Evolutionary conservation across 2,329 filamentous ascomycete species (phyloP), one percentile per base, ranked within the genome.

Genomic region (Trichoderma afroharzianum): DNA sequence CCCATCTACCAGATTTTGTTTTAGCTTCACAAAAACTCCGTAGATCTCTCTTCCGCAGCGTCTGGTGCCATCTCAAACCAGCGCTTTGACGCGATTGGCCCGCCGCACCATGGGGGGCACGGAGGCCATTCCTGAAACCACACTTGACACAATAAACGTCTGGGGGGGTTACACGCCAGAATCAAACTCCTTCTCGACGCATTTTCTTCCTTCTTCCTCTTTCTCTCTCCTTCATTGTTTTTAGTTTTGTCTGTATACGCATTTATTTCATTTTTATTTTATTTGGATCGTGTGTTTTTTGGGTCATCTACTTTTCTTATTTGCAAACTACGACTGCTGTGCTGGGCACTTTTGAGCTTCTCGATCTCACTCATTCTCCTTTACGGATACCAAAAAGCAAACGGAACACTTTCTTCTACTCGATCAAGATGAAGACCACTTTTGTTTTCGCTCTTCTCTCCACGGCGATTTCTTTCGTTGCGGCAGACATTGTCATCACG

Each of bases 401-500:
- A 15, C 6, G 5, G 5, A 14, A 14, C 14, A 4, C 7, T 5
- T 28, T 43, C 15, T 18, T 7, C 24, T 9, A 32, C 3, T 43
- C 28, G 0, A 4, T 12, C 50, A 78, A 70, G n/a, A 81, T 81
- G 79, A 79, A 78, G 76, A 74, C 76, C 11, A 36, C 77, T 1
- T 39, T 78, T 24, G 61, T 75, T 66, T 71, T 82, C 21, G 77
- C 83, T 21, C 72, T 86, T 71, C 72, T 86, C 59, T 83, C 84
- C 68, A 79, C 83, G 32, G 82, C 82, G 76, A 80, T 81, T 63
- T 84, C 85, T 3, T 76, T 87, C 63, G 85, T 78, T 76, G 84
- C 80, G 74, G 88, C 87, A 32, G 87, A 84, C 70, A 82, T 89
- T 63, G 86, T 90, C 77, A 85, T 87, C 76, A 88, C 85, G 4